phyloP scores from a whole-genome alignment of 164 flowering plant genomes.

The Tinospora cordifolia region DNA sequence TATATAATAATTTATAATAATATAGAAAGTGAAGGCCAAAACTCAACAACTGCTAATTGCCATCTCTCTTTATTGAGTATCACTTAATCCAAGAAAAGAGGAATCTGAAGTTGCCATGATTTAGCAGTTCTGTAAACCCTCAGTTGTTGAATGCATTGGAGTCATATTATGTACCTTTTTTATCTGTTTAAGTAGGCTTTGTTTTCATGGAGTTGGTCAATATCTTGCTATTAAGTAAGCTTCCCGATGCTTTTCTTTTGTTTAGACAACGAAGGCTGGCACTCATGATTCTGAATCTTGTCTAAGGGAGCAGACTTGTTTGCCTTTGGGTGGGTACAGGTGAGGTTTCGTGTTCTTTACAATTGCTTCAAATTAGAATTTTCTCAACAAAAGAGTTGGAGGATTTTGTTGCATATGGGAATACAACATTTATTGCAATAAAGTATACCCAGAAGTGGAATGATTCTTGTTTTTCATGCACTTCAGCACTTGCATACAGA shows the following conservation, averaged over 20 bases:
- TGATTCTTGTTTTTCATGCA: too few species aligned
- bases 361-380: neutral
- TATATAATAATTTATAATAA: too few species aligned
- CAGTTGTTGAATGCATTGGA: neutral
- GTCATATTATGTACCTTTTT: neutral
- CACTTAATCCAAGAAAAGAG: neutral
- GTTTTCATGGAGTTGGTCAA: neutral
- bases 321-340: slow-evolving; percentile 99
- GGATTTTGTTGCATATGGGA: too few species aligned
- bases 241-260: slow-evolving; percentile 1
- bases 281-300: slow-evolving; percentile 87
- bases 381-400: too few species aligned
- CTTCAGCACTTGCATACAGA: too few species aligned
- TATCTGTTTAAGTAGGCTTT: neutral
- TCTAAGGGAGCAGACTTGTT: slow-evolving; percentile 69
- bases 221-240: neutral
- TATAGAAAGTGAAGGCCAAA: neutral
- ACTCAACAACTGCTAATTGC: neutral
- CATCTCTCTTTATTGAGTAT: neutral
- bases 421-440: too few species aligned
- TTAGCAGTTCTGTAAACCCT: too few species aligned
- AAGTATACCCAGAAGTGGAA: too few species aligned
- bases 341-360: slow-evolving; percentile 25
- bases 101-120: too few species aligned
- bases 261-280: slow-evolving; percentile 79